Base-by-base conservation (phyloP, 2,329 filamentous ascomycete species). In the Aureobasidium sp. region DNA sequence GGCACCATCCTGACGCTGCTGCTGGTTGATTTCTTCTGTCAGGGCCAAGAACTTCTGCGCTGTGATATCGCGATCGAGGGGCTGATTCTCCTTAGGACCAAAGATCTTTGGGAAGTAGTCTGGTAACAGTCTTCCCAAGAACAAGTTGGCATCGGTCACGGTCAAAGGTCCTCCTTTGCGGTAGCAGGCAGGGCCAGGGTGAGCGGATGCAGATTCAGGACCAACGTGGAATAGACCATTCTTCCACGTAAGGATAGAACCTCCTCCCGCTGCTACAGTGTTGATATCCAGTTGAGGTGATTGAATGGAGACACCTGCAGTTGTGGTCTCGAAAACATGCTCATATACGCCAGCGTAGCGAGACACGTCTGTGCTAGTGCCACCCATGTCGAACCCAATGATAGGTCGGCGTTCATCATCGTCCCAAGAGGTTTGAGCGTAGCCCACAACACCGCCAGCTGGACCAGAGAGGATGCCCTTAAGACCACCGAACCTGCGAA, bases 381-480 rank as follows among this genome's bases (percentile, higher is more conserved):
- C 71, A 36, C 71, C 71, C 64, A 66, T 64, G 43, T 66, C 63
- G 27, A 66, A 71, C 0, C 71, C 72, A 26, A 74, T 68, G 1
- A 74, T 64, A 5, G 72, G 68, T 1, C 84, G 89, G 69, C 85
- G 88, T 5, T 89, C 92, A 9, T 68, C 59, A 0, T 63, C n/a
- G 36, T 72, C 69, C 52, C 69, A 75, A 34, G 65, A 75, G 1
- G 72, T 72, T 52, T 68, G 67, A 3, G 68, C 66, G 53, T 71
- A 69, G 4, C 72, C 72, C 0, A 74, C 70, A 2, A 74, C 72
- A 34, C 73, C 73, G 2, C 72, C 72, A 13, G 73, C 72, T n/a
- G 73, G 72, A 2, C 72, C 72, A 39, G 69, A 71, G 1, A 74
- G 61, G 3, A 74, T 69, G 8, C 68, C 71, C 46, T 69, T 68